These are phyloP conservation scores for Dissophora ornata DNA, from an alignment of 192 early-diverging fungal species.

Conservation along the genomic window DNA sequence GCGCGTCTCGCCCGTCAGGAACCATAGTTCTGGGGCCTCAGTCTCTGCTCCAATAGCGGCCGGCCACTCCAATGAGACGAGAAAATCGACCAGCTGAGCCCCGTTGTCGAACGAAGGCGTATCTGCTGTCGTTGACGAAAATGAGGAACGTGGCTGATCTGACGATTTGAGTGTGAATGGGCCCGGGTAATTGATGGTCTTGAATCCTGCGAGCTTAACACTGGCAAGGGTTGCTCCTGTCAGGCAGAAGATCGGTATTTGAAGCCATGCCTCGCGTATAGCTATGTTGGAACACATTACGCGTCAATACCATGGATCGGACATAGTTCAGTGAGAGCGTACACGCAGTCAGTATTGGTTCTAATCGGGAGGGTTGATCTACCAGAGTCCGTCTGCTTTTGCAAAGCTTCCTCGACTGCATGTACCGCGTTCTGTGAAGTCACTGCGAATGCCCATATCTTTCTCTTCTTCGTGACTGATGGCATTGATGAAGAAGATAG, in stretches of 20 bases:
- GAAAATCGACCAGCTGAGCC: constrained; percentile 28
- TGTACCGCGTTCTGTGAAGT: constrained; percentile 41
- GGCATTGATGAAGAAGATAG: not conserved
- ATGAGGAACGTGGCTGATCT: too few species aligned
- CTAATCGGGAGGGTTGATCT: too few species aligned
- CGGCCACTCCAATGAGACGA: constrained; percentile 28
- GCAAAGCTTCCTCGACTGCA: constrained; percentile 13
- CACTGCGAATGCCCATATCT: constrained; percentile 40
- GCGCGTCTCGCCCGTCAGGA: constrained; percentile 31
- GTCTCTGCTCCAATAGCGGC: not conserved
- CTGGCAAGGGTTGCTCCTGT: constrained; percentile 36
- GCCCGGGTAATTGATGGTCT: constrained; percentile 15
- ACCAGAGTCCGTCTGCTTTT: constrained; percentile 30
- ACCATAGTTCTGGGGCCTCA: constrained; percentile 28
- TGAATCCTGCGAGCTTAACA: constrained; percentile 28
- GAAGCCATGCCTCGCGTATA: constrained; percentile 31
- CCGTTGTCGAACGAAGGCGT: constrained; percentile 18
- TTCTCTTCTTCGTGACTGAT: not conserved
- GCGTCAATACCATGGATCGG: not conserved
- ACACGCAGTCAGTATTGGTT: too few species aligned
- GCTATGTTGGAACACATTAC: constrained; percentile 1
- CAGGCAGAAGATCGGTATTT: constrained; percentile 32
- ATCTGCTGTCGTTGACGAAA: not conserved
- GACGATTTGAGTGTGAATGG: too few species aligned
- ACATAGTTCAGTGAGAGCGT: too few species aligned